Evolutionary conservation across 139 green algal genomes (phyloP).

Genomic region (Chlamydomonas sphaeroides): DNA sequence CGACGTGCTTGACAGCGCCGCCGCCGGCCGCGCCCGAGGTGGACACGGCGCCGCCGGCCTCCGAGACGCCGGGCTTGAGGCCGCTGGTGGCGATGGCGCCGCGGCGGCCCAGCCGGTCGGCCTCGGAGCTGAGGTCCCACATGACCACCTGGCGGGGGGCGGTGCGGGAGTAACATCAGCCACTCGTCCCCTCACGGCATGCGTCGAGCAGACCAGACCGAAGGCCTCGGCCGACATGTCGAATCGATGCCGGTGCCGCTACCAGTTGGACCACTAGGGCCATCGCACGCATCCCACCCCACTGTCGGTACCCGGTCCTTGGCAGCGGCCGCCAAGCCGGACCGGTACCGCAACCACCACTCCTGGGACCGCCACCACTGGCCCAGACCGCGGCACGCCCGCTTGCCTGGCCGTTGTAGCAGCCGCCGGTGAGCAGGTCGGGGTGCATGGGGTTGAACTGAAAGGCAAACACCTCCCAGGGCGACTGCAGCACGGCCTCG

Average conservation of each 20-base stretch:
- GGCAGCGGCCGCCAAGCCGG: too few relatives aligned
- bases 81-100: background rate
- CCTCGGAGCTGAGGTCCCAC: conserved; percentile 47
- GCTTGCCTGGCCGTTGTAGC: conserved; percentile 85
- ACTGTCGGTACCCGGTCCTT: too few relatives aligned
- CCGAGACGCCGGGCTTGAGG: background rate
- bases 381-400: conserved; percentile 50
- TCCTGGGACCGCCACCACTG: too few relatives aligned
- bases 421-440: conserved; percentile 78
- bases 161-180: too few relatives aligned
- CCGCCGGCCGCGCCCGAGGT: background rate
- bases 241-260: too few relatives aligned
- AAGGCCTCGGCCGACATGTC: too few relatives aligned
- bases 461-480: conserved; percentile 79
- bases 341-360: too few relatives aligned
- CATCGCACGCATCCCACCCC: too few relatives aligned
- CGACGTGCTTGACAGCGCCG: background rate
- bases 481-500: conserved; percentile 81
- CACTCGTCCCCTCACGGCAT: too few relatives aligned
- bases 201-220: too few relatives aligned
- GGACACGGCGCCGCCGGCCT: background rate
- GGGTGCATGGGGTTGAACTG: conserved; percentile 82
- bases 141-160: conserved; percentile 55
- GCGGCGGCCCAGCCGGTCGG: conserved; percentile 24
- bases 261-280: too few relatives aligned